phyloP scores from a whole-genome alignment of 202 grass and related monocot genomes.

The Carex arenaria region DNA sequence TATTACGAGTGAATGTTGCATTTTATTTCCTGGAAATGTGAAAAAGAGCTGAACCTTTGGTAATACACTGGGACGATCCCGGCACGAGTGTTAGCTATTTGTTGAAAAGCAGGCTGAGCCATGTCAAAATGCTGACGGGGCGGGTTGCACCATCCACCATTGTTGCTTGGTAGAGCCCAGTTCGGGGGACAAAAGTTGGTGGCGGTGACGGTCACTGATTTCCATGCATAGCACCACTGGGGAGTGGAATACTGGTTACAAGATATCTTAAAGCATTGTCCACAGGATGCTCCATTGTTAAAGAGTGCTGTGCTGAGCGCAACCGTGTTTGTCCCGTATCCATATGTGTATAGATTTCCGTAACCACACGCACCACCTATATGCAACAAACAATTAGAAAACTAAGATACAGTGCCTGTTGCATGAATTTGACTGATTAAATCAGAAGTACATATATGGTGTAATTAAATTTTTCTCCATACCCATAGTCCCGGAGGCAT shows the following conservation, averaged over 20 bases:
- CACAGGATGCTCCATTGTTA: constrained; percentile 65
- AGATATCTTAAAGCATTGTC: constrained; percentile 70
- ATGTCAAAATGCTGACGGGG: constrained; percentile 89
- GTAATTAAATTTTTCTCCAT: not conserved
- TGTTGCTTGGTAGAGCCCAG: constrained; percentile 38
- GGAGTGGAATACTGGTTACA: constrained; percentile 29
- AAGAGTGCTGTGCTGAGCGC: constrained; percentile 72
- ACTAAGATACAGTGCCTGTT: not conserved
- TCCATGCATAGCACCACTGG: constrained; percentile 39
- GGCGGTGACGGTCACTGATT: constrained; percentile 61
- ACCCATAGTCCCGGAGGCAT: constrained; percentile 90
- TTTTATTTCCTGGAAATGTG: too few species aligned
- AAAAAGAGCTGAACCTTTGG: constrained; percentile 36
- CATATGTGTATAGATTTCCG: constrained; percentile 71
- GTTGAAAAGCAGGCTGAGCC: constrained; percentile 79
- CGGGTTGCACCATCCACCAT: constrained; percentile 95
- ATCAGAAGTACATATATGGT: not conserved
- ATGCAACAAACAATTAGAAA: not conserved
- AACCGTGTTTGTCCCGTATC: constrained; percentile 78
- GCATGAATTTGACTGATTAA: not conserved
- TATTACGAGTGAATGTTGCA: not conserved
- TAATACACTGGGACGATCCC: constrained; percentile 58
- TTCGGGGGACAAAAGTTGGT: constrained; percentile 90
- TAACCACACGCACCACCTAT: constrained; percentile 90
- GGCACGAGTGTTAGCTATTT: constrained; percentile 57